These are phyloP conservation scores for Hyaloscypha hepaticicola DNA, from an alignment of 495 filamentous ascomycete species.

Conservation along the genomic window DNA sequence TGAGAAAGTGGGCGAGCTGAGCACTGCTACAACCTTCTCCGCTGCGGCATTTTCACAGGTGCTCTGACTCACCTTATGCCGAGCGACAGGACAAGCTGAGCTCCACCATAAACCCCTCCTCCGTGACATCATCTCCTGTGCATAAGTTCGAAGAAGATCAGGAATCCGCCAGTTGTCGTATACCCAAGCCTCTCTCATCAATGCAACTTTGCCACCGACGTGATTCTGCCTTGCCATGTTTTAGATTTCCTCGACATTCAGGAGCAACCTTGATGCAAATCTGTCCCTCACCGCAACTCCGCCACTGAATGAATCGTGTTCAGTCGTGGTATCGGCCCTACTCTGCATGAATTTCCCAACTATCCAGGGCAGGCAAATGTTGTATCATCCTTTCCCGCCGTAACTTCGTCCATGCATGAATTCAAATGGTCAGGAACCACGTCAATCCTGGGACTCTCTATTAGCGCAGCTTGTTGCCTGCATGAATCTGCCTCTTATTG, in stretches of 20 bases:
- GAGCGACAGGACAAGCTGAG: too few relatives aligned
- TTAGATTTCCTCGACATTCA: constrained; percentile 13
- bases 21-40: not conserved
- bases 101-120: too few relatives aligned
- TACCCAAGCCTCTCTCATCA: too few relatives aligned
- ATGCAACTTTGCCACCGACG: too few relatives aligned
- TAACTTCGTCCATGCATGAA: constrained; percentile 4
- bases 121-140: too few relatives aligned
- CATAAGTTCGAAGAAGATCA: too few relatives aligned
- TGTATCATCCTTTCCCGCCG: constrained; percentile 18
- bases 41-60: too few relatives aligned
- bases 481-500: constrained; percentile 24
- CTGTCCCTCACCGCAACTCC: constrained; percentile 19
- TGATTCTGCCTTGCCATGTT: constrained; percentile 1
- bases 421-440: constrained; percentile 8
- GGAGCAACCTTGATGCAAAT: constrained; percentile 23
- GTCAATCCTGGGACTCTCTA: constrained; percentile 5
- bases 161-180: too few relatives aligned
- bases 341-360: constrained; percentile 23
- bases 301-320: constrained; percentile 19
- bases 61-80: too few relatives aligned
- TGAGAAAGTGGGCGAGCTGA: constrained; percentile 1
- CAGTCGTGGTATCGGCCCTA: constrained; percentile 19
- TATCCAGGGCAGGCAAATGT: constrained; percentile 3
- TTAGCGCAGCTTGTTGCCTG: constrained; percentile 13